Conservation (phyloP, 2,329 filamentous ascomycete species). For the Hymenoscyphus salicellus region DNA sequence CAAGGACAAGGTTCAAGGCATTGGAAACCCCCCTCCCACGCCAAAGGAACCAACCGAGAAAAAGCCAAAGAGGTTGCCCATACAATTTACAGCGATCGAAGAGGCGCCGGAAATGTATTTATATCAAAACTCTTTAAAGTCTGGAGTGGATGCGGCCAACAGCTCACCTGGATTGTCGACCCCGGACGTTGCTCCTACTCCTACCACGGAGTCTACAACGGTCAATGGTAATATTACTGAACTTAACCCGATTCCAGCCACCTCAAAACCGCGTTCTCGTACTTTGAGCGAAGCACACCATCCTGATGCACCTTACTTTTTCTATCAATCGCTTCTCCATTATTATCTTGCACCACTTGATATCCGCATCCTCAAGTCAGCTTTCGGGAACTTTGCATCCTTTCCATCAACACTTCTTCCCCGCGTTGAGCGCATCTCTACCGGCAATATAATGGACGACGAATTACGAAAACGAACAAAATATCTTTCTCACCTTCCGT, state of each 20-base stretch:
- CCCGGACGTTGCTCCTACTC: conserved; percentile 1
- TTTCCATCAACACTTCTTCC: conserved; percentile 70
- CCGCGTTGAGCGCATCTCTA: conserved; percentile 68
- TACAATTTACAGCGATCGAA: conserved; percentile 47
- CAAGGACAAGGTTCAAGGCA: conserved; percentile 70
- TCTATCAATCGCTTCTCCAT: conserved; percentile 69
- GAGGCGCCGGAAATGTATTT: conserved; percentile 51
- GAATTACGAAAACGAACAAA: conserved; percentile 67
- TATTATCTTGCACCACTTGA: conserved; percentile 71
- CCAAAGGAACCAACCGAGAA: conserved; percentile 49
- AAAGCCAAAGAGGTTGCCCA: conserved; percentile 46
- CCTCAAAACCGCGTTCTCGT: conserved; percentile 4
- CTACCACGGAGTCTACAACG: not conserved
- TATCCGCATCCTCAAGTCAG: conserved; percentile 69
- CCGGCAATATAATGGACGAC: conserved; percentile 68
- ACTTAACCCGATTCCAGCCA: not conserved
- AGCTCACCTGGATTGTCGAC: conserved; percentile 20
- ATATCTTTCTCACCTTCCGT: conserved; percentile 67
- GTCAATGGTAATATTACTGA: not conserved
- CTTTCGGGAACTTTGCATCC: conserved; percentile 63
- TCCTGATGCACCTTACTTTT: conserved; percentile 54
- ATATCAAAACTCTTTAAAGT: conserved; percentile 46
- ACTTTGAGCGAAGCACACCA: conserved; percentile 26
- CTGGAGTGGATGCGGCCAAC: conserved; percentile 40
- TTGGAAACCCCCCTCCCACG: conserved; percentile 61